Conservation (phyloP, 371 early-diverging fungal species). For the Mortierella sp. region DNA sequence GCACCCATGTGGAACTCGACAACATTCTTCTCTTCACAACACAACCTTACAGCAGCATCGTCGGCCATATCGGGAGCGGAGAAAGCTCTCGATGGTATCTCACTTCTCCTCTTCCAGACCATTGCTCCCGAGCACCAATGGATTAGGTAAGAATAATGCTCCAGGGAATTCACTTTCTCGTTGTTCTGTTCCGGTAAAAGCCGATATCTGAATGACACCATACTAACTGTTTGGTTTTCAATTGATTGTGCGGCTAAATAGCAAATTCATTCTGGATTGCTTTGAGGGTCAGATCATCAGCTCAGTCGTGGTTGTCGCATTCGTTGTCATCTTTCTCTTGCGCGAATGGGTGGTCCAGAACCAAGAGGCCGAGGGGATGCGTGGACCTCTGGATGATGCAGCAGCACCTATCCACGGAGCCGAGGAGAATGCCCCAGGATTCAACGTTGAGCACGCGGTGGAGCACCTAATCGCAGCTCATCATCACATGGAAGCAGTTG, state of each 20-base stretch:
- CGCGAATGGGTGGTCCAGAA: constrained; percentile 92
- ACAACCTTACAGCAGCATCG: constrained; percentile 11
- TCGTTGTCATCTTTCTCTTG: constrained; percentile 82
- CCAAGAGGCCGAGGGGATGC: constrained; percentile 56
- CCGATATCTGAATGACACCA: not conserved
- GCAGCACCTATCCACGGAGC: constrained; percentile 9
- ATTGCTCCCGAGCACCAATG: constrained; percentile 40
- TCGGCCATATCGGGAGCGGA: constrained; percentile 1
- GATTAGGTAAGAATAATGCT: constrained; percentile 31
- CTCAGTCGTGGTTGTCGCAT: constrained; percentile 78
- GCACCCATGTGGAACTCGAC: constrained; percentile 48
- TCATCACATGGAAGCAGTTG: constrained; percentile 51
- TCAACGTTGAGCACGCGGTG: constrained; percentile 49
- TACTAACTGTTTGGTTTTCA: not conserved
- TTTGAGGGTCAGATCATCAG: constrained; percentile 92
- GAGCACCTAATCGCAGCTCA: constrained; percentile 54
- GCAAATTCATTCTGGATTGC: constrained; percentile 82
- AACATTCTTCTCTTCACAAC: constrained; percentile 22
- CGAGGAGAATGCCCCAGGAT: constrained; percentile 27
- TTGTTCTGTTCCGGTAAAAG: not conserved
- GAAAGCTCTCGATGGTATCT: constrained; percentile 21
- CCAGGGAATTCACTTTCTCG: not conserved
- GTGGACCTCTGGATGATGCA: constrained; percentile 17
- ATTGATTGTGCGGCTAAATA: constrained; percentile 23
- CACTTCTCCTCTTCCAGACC: constrained; percentile 20